Evolutionary conservation across 2,329 filamentous ascomycete species (phyloP).

Genomic region (Penicillium oxalicum): DNA sequence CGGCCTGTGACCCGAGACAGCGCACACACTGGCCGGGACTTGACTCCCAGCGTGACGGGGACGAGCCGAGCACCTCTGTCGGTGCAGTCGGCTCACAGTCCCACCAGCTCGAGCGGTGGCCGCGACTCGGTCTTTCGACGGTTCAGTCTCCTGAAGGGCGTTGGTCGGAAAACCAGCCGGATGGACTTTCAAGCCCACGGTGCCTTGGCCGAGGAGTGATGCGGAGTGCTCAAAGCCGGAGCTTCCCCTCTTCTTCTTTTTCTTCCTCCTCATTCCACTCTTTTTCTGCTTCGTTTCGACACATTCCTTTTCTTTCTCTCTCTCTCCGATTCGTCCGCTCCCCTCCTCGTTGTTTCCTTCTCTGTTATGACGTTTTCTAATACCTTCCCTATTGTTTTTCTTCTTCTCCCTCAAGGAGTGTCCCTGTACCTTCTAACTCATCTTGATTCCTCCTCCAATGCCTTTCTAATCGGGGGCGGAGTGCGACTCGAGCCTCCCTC

Average conservation of each 20-base stretch:
- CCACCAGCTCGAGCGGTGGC: slow-evolving; percentile 21
- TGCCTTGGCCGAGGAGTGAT: slow-evolving; percentile 35
- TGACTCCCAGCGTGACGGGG: slow-evolving; percentile 24
- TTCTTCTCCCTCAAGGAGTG: too few species aligned
- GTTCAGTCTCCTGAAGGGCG: slow-evolving; percentile 65
- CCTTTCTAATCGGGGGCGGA: too few species aligned
- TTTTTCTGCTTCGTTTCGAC: neutral
- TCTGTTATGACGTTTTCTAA: too few species aligned
- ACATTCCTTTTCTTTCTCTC: neutral
- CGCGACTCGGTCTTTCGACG: slow-evolving; percentile 68
- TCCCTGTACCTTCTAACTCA: too few species aligned
- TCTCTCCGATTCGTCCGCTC: slow-evolving; percentile 11
- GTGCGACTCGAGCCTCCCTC: too few species aligned
- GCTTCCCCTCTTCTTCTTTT: slow-evolving; percentile 3
- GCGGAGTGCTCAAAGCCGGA: slow-evolving; percentile 2
- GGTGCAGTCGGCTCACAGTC: slow-evolving; percentile 27
- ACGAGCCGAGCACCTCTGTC: neutral
- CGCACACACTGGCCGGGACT: slow-evolving; percentile 20
- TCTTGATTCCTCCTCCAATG: too few species aligned
- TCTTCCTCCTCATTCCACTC: neutral
- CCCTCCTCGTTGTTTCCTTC: too few species aligned
- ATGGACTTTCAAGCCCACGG: slow-evolving; percentile 38
- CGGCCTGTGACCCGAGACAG: slow-evolving; percentile 31
- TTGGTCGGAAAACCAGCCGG: slow-evolving; percentile 64
- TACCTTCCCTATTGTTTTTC: too few species aligned